Evolutionary conservation across 257 asterid species (phyloP).

Genomic region (Jacaranda copaia): DNA sequence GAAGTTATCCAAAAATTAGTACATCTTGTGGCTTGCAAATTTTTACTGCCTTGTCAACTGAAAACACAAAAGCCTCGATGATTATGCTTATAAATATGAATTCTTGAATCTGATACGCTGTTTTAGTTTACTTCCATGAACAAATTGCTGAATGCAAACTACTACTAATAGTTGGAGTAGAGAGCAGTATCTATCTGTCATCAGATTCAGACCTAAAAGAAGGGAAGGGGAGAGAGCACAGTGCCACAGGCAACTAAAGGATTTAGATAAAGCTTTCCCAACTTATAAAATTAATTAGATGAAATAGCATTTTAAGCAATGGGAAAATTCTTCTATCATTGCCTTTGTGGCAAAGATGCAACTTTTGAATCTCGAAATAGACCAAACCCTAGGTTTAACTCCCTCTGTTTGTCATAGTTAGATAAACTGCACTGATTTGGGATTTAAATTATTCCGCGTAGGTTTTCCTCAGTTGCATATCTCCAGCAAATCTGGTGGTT

Average conservation of each 20-base stretch:
- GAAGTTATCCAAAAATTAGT: not conserved
- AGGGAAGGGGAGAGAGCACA: not conserved
- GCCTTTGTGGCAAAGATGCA: not conserved
- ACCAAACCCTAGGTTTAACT: no score
- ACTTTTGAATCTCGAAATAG: not conserved
- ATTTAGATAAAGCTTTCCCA: not conserved
- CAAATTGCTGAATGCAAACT: not conserved
- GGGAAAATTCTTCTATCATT: not conserved
- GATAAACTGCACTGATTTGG: not conserved
- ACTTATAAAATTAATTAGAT: not conserved
- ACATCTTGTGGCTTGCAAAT: not conserved
- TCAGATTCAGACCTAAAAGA: not conserved
- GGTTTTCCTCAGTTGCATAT: constrained; percentile 64
- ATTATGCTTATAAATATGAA: not conserved
- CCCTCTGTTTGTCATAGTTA: no score
- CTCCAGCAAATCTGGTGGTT: constrained; percentile 86
- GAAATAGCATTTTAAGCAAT: not conserved
- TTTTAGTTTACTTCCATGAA: not conserved
- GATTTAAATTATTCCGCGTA: constrained; percentile 25
- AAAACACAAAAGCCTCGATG: no score
- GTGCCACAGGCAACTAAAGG: not conserved
- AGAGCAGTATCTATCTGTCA: not conserved
- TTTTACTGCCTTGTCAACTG: not conserved
- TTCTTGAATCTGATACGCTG: not conserved
- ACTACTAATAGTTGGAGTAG: not conserved